Conservation (phyloP, 495 filamentous ascomycete genomes). For the Daldinia caldariorum region DNA sequence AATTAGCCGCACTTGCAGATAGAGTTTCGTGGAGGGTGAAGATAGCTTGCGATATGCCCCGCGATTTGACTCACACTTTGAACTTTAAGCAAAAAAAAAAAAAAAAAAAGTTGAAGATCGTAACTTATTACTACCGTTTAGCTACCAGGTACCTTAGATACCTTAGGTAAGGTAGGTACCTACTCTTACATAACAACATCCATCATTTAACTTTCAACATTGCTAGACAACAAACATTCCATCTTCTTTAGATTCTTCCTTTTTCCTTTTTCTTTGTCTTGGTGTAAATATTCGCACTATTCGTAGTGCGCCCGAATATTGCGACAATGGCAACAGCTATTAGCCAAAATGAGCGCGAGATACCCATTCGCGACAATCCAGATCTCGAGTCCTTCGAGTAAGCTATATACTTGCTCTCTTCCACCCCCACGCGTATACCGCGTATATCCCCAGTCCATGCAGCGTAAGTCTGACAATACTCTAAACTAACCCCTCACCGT, state of each 20-base stretch:
- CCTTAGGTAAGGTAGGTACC: no score
- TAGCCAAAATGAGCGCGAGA: slow-evolving; percentile 29
- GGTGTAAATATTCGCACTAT: not conserved
- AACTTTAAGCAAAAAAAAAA: not conserved
- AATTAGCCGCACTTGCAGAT: slow-evolving; percentile 38
- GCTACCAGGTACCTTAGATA: not conserved
- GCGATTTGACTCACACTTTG: slow-evolving; percentile 41
- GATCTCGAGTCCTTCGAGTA: slow-evolving; percentile 49
- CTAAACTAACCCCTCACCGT: slow-evolving; percentile 5
- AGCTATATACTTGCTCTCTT: not conserved
- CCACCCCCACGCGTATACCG: no score
- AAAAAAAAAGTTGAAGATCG: not conserved
- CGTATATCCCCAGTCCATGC: no score
- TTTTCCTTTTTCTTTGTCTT: not conserved
- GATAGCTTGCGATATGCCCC: slow-evolving; percentile 34
- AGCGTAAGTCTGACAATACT: not conserved
- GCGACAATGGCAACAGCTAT: slow-evolving; percentile 33
- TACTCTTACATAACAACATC: not conserved
- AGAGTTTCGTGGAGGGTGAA: slow-evolving; percentile 10
- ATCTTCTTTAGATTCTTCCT: not conserved
- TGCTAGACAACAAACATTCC: not conserved
- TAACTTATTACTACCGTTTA: slow-evolving; percentile 3
- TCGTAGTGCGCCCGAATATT: not conserved
- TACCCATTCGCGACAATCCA: slow-evolving; percentile 46
- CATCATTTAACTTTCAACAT: not conserved